Evolutionary conservation across 495 filamentous ascomycete genomes (phyloP).

Genomic region (Annulohypoxylon stygium): DNA sequence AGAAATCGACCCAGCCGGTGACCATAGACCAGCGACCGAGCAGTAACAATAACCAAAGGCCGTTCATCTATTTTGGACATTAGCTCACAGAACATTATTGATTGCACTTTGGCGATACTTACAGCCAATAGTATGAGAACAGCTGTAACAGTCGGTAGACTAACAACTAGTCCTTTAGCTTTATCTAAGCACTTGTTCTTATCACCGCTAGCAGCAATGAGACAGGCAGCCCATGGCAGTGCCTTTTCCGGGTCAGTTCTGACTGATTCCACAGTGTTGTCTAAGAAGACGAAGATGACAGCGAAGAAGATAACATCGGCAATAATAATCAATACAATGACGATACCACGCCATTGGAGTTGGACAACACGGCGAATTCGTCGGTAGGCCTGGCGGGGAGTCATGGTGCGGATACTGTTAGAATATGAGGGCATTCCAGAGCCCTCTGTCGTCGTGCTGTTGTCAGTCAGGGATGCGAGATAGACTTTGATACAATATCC

Average conservation of each 20-base stretch:
- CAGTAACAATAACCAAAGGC: slow-evolving; percentile 85
- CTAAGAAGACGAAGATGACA: slow-evolving; percentile 87
- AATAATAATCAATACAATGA: slow-evolving; percentile 87
- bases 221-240: slow-evolving; percentile 76
- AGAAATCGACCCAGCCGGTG: slow-evolving; percentile 81
- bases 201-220: slow-evolving; percentile 69
- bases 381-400: slow-evolving; percentile 87
- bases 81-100: slow-evolving; percentile 11
- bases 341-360: slow-evolving; percentile 93
- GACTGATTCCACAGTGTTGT: slow-evolving; percentile 72
- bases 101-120: slow-evolving; percentile 50
- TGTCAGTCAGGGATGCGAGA: slow-evolving; percentile 83
- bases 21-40: slow-evolving; percentile 87
- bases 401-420: slow-evolving; percentile 83
- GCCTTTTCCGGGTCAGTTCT: slow-evolving; percentile 66
- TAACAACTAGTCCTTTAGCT: slow-evolving; percentile 71
- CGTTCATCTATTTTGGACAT: slow-evolving; percentile 71
- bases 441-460: slow-evolving; percentile 74
- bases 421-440: slow-evolving; percentile 83
- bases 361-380: slow-evolving; percentile 87
- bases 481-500: slow-evolving; percentile 96
- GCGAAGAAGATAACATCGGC: slow-evolving; percentile 92
- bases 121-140: slow-evolving; percentile 85
- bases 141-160: slow-evolving; percentile 81
- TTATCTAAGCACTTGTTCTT: slow-evolving; percentile 73